Percentiles rank a stretch among this genome's conserved stretches.
Conservation (phyloP, 192 early-diverging fungal species). For the Phlyctochytrium arcticum region DNA sequence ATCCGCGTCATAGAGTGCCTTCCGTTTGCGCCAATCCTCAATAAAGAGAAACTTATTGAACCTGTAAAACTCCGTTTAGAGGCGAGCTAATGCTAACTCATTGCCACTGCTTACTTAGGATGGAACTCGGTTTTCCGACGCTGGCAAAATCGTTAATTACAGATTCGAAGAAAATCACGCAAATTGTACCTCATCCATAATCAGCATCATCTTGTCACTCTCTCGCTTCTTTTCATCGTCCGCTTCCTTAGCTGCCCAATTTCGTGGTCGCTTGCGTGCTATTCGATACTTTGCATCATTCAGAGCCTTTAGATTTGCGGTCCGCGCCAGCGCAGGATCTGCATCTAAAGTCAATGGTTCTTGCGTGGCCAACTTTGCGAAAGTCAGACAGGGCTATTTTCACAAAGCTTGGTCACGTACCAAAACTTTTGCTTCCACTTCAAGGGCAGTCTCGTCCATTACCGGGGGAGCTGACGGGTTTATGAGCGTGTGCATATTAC, state of each 20-base stretch:
- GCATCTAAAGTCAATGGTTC: constrained; percentile 20
- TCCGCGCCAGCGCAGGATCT: background rate
- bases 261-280: constrained; percentile 20
- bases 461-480: background rate
- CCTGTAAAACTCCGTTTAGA: constrained; percentile 4
- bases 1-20: constrained; percentile 20
- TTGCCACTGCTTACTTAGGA: constrained; percentile 7
- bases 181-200: constrained; percentile 33
- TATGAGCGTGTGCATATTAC: background rate
- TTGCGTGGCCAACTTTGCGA: background rate
- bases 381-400: background rate
- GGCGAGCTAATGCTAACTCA: background rate
- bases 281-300: constrained; percentile 26
- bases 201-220: constrained; percentile 26
- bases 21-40: constrained; percentile 35
- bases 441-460: constrained; percentile 18
- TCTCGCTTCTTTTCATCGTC: constrained; percentile 29
- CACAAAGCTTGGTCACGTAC: background rate
- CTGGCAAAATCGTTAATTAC: background rate
- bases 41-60: constrained; percentile 25
- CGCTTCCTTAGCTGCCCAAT: constrained; percentile 28
- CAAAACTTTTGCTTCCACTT: constrained; percentile 16
- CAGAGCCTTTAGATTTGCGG: background rate
- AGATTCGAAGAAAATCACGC: background rate
- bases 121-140: constrained; percentile 9